Evolutionary conservation across 306 rosid species (phyloP).

Genomic region (Citrullus colocynthis): DNA sequence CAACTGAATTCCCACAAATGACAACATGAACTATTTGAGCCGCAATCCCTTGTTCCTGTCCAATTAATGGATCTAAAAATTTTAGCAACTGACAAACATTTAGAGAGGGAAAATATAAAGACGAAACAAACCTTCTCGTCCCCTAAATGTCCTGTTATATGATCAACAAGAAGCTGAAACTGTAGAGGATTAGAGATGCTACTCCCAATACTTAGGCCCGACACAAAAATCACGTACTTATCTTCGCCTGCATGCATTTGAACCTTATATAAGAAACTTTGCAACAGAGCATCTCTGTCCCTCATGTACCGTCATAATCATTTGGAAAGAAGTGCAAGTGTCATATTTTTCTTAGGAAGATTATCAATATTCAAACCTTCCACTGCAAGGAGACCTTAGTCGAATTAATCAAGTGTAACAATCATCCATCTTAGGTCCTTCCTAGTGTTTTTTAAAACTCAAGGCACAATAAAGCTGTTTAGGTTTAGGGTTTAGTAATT

Average conservation of each 20-base stretch:
- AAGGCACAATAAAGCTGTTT: no score
- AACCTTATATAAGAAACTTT: neutral
- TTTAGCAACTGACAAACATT: slow-evolving; percentile 19
- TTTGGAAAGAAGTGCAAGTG: neutral
- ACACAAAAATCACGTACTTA: slow-evolving; percentile 68
- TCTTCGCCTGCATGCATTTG: slow-evolving; percentile 56
- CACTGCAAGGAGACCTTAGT: neutral
- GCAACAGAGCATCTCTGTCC: neutral
- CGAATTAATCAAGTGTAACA: neutral
- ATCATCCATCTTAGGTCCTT: neutral
- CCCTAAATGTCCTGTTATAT: slow-evolving; percentile 93
- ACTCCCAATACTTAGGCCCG: slow-evolving; percentile 76
- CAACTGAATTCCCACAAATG: slow-evolving; percentile 81
- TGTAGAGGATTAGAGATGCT: slow-evolving; percentile 71
- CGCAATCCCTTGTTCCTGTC: slow-evolving; percentile 77
- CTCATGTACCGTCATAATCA: neutral
- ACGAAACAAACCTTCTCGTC: slow-evolving; percentile 58
- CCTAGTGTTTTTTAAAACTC: no score
- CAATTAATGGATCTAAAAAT: slow-evolving; percentile 16
- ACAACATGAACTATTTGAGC: slow-evolving; percentile 74
- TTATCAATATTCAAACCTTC: neutral
- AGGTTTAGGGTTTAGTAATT: no score
- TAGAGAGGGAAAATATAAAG: slow-evolving; percentile 13
- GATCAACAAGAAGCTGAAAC: slow-evolving; percentile 89
- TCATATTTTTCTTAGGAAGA: neutral